These are phyloP conservation scores for Tricholoma hemisulphureum DNA, from an alignment of 768 basidiomycete species.

Conservation along the genomic window DNA sequence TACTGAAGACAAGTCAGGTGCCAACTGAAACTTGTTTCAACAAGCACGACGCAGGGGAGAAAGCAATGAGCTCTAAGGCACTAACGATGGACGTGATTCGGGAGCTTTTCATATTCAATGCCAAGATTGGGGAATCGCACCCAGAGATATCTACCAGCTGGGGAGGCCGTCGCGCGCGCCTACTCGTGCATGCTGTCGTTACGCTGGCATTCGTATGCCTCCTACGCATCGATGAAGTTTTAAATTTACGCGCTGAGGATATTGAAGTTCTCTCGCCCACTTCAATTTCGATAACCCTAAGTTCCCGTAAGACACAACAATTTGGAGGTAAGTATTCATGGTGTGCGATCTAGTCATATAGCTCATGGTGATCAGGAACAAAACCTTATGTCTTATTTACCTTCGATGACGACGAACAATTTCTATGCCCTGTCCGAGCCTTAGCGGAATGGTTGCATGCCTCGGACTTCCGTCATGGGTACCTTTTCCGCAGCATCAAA, in stretches of 20 bases:
- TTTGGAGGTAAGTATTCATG: constrained; percentile 20
- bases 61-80: not conserved
- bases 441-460: no score
- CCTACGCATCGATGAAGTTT: constrained; percentile 33
- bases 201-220: constrained; percentile 34
- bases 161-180: constrained; percentile 27
- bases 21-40: constrained; percentile 17
- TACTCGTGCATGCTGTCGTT: constrained; percentile 31
- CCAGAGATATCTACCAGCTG: constrained; percentile 18
- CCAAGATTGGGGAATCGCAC: not conserved
- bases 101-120: not conserved
- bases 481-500: no score
- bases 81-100: not conserved
- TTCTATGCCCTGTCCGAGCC: no score
- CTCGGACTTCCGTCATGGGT: no score
- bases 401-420: no score
- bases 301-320: constrained; percentile 29
- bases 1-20: constrained; percentile 26
- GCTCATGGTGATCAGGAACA: no score
- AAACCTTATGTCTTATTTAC: no score
- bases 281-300: constrained; percentile 19
- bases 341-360: no score
- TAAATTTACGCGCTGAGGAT: constrained; percentile 32
- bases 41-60: constrained; percentile 16
- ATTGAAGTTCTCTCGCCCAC: constrained; percentile 9